Conservation (phyloP, 192 early-diverging fungal species). For the Mortierella antarctica region DNA sequence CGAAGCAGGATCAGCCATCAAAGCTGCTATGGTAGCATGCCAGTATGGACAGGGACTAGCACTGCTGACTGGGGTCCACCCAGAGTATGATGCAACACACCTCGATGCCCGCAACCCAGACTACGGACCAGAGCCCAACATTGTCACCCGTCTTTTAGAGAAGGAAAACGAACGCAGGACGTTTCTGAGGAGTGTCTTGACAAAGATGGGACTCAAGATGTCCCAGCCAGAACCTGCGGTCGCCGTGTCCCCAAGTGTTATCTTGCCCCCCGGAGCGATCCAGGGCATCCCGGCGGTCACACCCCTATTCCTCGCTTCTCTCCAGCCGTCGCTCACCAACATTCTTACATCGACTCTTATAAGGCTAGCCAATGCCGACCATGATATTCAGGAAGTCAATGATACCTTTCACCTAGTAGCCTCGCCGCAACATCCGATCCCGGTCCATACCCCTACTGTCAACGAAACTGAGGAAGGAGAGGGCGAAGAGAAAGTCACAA, state of each 20-base stretch:
- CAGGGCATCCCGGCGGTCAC: conserved; percentile 25
- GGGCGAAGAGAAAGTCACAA: conserved; percentile 45
- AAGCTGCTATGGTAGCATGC: conserved; percentile 78
- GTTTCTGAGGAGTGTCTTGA: conserved; percentile 68
- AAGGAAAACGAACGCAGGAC: conserved; percentile 62
- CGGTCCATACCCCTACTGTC: conserved; percentile 22
- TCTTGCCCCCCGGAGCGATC: conserved; percentile 24
- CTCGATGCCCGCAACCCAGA: conserved; percentile 60
- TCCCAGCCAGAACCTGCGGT: conserved; percentile 15
- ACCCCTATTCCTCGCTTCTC: conserved; percentile 30
- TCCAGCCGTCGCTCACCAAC: conserved; percentile 23
- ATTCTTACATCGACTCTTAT: conserved; percentile 19
- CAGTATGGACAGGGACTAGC: conserved; percentile 74
- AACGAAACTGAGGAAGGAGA: conserved; percentile 18
- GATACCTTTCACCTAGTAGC: conserved; percentile 48
- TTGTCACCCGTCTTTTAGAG: conserved; percentile 59
- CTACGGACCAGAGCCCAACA: conserved; percentile 59
- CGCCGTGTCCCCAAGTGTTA: conserved; percentile 14
- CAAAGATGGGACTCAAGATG: conserved; percentile 72
- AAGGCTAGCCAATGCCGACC: conserved; percentile 10
- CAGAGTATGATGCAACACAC: conserved; percentile 78
- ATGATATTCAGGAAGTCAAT: conserved; percentile 39
- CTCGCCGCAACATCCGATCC: conserved; percentile 29
- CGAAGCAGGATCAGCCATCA: conserved; percentile 20
- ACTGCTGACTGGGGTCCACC: conserved; percentile 83